phyloP scores from a whole-genome alignment of 148 eudicot species.

The Cornus suecica region DNA sequence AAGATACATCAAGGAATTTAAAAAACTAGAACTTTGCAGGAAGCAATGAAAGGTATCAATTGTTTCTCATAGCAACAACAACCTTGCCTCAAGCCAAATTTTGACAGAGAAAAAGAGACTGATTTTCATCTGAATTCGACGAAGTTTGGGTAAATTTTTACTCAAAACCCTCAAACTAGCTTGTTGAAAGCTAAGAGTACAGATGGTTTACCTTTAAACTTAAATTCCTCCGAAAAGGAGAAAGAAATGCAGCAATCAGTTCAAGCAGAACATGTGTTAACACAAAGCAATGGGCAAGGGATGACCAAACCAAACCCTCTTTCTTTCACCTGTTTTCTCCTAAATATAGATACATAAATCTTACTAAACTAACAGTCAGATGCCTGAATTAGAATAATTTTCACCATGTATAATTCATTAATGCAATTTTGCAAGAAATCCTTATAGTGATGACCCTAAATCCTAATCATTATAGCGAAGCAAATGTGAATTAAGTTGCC shows the following conservation, averaged over 20 bases:
- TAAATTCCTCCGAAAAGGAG: neutral
- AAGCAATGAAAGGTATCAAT: neutral
- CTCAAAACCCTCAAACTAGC: too few species aligned
- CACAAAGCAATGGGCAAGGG: neutral
- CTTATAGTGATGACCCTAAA: too few species aligned
- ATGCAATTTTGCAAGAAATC: neutral
- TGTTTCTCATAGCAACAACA: neutral
- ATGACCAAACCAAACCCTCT: neutral
- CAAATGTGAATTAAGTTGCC: neutral
- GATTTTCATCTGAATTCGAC: too few species aligned
- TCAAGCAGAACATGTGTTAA: neutral
- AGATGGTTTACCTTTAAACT: neutral
- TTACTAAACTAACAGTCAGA: neutral
- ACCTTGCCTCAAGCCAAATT: neutral
- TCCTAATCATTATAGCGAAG: too few species aligned
- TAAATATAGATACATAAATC: neutral
- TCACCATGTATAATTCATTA: neutral
- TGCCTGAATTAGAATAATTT: neutral
- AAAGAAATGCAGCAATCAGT: neutral
- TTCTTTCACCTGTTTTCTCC: neutral
- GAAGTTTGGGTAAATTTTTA: too few species aligned
- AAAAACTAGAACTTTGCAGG: neutral
- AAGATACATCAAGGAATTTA: neutral
- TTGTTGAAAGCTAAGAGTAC: too few species aligned
- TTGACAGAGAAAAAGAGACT: too few species aligned